A percentile compares a stretch with the other conserved stretches of the same genome.
These are phyloP conservation scores for Juglanconis juglandina DNA, from an alignment of 2,329 filamentous ascomycete species.

Conservation along the genomic window DNA sequence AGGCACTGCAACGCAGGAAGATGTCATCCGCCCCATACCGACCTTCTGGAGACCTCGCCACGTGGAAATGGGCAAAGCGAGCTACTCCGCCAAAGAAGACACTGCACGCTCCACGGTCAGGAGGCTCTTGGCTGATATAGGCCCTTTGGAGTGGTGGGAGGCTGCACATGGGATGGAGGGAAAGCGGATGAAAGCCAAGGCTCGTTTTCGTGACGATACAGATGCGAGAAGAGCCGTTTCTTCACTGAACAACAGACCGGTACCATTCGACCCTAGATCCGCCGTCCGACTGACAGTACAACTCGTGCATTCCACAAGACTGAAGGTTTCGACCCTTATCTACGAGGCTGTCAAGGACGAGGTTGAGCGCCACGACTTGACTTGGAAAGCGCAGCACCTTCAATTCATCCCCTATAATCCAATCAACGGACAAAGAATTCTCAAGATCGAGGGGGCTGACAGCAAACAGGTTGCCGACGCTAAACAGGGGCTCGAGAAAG, in stretches of 20 bases:
- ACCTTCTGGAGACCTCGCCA: constrained; percentile 18
- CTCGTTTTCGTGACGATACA: constrained; percentile 34
- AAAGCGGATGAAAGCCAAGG: constrained; percentile 37
- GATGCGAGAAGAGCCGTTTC: constrained; percentile 33
- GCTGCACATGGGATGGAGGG: constrained; percentile 19
- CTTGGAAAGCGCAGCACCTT: constrained; percentile 31
- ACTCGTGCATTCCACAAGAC: constrained; percentile 34
- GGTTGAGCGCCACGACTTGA: constrained; percentile 25
- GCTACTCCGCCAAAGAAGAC: constrained; percentile 17
- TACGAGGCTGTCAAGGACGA: constrained; percentile 29
- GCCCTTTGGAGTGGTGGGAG: constrained; percentile 34
- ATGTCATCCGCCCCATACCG: constrained; percentile 22
- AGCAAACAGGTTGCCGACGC: constrained; percentile 29
- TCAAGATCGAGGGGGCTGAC: constrained; percentile 37
- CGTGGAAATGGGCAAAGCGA: constrained; percentile 21
- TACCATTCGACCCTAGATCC: constrained; percentile 27
- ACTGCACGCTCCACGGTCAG: constrained; percentile 13
- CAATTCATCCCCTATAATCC: constrained; percentile 26
- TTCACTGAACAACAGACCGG: neutral
- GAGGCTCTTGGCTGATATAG: constrained; percentile 10
- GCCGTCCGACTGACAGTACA: constrained; percentile 33
- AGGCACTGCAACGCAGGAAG: constrained; percentile 11
- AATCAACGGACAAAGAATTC: constrained; percentile 26
- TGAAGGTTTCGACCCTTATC: constrained; percentile 34
- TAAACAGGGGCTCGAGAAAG: constrained; percentile 19